Evolutionary conservation across 495 filamentous ascomycete genomes (phyloP).

Genomic region (Pyrenula aspistea): DNA sequence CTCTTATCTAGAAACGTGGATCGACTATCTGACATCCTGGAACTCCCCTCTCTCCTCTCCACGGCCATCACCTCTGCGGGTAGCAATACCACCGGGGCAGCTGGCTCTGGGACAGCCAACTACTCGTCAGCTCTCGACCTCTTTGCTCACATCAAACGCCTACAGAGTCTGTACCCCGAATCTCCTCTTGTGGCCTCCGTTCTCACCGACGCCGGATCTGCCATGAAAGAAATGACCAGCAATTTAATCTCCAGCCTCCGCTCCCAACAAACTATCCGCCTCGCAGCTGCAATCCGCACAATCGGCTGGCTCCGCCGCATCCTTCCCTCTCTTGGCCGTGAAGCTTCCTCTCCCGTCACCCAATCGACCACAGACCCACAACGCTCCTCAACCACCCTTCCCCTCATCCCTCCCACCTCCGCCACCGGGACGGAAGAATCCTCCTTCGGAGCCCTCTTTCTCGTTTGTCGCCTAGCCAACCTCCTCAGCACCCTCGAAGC

Average conservation of each 20-base stretch:
- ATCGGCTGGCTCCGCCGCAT: slow-evolving; percentile 86
- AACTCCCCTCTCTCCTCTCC: slow-evolving; percentile 76
- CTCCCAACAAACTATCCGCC: slow-evolving; percentile 57
- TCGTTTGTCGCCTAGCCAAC: slow-evolving; percentile 74
- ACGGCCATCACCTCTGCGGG: slow-evolving; percentile 52
- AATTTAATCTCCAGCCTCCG: slow-evolving; percentile 73
- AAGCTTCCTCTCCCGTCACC: not conserved
- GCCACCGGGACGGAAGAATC: slow-evolving; percentile 36
- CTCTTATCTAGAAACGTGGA: slow-evolving; percentile 84
- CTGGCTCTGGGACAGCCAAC: slow-evolving; percentile 40
- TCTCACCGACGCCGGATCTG: slow-evolving; percentile 65
- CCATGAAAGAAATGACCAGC: slow-evolving; percentile 80
- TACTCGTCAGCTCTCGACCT: slow-evolving; percentile 88
- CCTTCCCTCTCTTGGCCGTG: slow-evolving; percentile 58
- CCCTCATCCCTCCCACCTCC: slow-evolving; percentile 2
- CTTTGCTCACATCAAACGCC: slow-evolving; percentile 81
- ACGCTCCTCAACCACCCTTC: not conserved
- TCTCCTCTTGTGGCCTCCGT: slow-evolving; percentile 66
- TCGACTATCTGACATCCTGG: slow-evolving; percentile 78
- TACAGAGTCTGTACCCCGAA: slow-evolving; percentile 70
- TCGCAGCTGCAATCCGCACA: slow-evolving; percentile 83
- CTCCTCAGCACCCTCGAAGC: slow-evolving; percentile 72
- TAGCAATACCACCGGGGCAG: slow-evolving; percentile 3
- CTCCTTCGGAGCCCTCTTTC: slow-evolving; percentile 70
- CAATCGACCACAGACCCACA: not conserved